Evolutionary conservation across 2,329 filamentous ascomycete genomes (phyloP).

Genomic region (Monosporascus ibericus): DNA sequence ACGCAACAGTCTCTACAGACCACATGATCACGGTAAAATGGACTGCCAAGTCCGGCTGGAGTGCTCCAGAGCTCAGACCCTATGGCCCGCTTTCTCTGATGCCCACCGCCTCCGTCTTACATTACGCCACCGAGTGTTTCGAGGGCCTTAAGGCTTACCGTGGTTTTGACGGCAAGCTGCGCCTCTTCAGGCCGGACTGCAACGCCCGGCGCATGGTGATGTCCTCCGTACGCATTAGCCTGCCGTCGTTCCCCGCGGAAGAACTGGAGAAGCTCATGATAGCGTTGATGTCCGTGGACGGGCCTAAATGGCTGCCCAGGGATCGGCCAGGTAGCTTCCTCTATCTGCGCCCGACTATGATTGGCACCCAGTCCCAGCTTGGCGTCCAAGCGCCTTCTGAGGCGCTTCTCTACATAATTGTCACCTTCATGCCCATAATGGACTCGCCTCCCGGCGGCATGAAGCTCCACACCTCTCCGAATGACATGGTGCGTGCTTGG

Average conservation of each 20-base stretch:
- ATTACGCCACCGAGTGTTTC: constrained; percentile 75
- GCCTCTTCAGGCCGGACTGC: constrained; percentile 59
- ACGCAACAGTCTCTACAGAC: constrained; percentile 62
- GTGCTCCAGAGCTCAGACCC: constrained; percentile 56
- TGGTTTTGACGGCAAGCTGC: constrained; percentile 57
- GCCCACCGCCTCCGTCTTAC: constrained; percentile 62
- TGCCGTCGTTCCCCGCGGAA: constrained; percentile 57
- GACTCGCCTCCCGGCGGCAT: constrained; percentile 51
- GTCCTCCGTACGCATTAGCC: constrained; percentile 50
- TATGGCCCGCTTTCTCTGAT: constrained; percentile 62
- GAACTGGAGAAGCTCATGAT: constrained; percentile 60
- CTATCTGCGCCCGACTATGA: constrained; percentile 82
- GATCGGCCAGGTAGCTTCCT: constrained; percentile 64
- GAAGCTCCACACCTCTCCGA: constrained; percentile 69
- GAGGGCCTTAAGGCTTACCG: constrained; percentile 70
- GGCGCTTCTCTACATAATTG: constrained; percentile 84
- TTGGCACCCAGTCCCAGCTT: constrained; percentile 73
- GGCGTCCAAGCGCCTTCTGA: constrained; percentile 75
- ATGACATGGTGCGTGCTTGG: constrained; percentile 87
- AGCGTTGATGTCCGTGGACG: constrained; percentile 65
- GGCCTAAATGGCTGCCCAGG: constrained; percentile 71
- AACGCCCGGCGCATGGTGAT: constrained; percentile 52
- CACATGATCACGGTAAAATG: constrained; percentile 74
- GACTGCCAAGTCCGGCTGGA: constrained; percentile 57
- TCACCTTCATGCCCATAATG: constrained; percentile 54